Conservation (phyloP, 495 filamentous ascomycete species). For the Penicillium malachiteum region DNA sequence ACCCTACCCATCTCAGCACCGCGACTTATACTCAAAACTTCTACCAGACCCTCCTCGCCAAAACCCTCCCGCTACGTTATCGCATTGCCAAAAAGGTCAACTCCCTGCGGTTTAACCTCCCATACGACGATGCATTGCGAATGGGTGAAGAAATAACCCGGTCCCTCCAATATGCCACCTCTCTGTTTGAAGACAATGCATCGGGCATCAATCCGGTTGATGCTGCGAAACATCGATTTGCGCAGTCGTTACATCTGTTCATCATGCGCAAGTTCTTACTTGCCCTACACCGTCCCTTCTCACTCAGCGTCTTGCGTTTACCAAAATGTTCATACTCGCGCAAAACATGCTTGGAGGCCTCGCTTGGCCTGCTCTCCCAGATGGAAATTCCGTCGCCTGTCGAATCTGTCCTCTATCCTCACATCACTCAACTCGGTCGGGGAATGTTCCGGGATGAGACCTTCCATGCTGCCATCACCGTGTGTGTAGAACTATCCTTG, state of each 20-base stretch:
- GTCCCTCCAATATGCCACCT: conserved; percentile 29
- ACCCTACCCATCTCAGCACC: conserved; percentile 30
- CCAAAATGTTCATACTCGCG: conserved; percentile 57
- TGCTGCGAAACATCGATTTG: conserved; percentile 29
- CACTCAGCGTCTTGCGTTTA: conserved; percentile 44
- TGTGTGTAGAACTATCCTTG: conserved; percentile 38
- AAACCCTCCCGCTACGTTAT: conserved; percentile 48
- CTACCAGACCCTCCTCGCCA: conserved; percentile 50
- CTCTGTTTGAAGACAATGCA: conserved; percentile 26
- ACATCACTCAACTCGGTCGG: conserved; percentile 34
- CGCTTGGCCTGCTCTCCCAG: conserved; percentile 48
- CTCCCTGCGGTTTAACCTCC: conserved; percentile 42
- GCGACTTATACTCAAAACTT: conserved; percentile 48
- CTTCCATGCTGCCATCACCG: conserved; percentile 37
- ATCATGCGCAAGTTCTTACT: conserved; percentile 54
- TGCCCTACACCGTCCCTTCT: conserved; percentile 53
- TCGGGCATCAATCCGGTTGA: conserved; percentile 20
- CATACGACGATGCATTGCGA: conserved; percentile 51
- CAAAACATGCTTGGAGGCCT: conserved; percentile 52
- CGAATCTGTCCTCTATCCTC: conserved; percentile 21
- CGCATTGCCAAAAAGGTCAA: conserved; percentile 51
- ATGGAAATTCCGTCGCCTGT: conserved; percentile 32
- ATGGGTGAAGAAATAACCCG: conserved; percentile 43
- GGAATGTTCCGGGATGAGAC: conserved; percentile 43
- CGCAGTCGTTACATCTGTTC: conserved; percentile 38